phyloP scores from a whole-genome alignment of 768 basidiomycete species.

The Udeniomyces megalosporus region DNA sequence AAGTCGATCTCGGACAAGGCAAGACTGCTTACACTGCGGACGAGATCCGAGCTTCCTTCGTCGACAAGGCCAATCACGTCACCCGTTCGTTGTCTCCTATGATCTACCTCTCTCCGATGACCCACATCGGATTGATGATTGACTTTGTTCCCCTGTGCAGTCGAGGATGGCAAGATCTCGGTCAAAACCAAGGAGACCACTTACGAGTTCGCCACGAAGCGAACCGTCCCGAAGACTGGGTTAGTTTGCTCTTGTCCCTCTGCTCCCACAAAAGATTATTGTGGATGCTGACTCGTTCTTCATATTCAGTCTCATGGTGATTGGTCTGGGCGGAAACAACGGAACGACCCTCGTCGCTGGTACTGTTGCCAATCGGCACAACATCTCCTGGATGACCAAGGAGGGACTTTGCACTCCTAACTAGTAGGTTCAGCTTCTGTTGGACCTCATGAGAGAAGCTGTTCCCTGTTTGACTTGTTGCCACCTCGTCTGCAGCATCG shows the following conservation, averaged over 20 bases:
- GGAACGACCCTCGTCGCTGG: constrained; percentile 86
- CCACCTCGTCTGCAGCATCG: constrained; percentile 31
- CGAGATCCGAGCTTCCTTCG: constrained; percentile 64
- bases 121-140: constrained; percentile 29
- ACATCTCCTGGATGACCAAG: constrained; percentile 90
- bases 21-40: constrained; percentile 67
- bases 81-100: constrained; percentile 3
- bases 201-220: constrained; percentile 80
- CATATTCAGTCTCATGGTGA: constrained; percentile 67
- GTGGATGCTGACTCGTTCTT: not conserved
- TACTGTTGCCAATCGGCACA: constrained; percentile 86
- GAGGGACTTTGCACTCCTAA: constrained; percentile 81
- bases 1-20: constrained; percentile 59
- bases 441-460: not conserved
- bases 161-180: constrained; percentile 55
- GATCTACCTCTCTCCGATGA: not conserved
- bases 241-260: constrained; percentile 33
- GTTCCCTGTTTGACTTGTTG: not conserved
- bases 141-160: constrained; percentile 10
- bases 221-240: constrained; percentile 82
- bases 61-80: constrained; percentile 50
- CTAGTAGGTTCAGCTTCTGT: constrained; percentile 34
- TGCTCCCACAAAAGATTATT: not conserved
- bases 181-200: constrained; percentile 63
- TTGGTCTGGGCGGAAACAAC: constrained; percentile 95